Evolutionary conservation across 2,329 filamentous ascomycete genomes (phyloP), one percentile per base, ranked within the genome.

Genomic region (Xylariaceae sp.): DNA sequence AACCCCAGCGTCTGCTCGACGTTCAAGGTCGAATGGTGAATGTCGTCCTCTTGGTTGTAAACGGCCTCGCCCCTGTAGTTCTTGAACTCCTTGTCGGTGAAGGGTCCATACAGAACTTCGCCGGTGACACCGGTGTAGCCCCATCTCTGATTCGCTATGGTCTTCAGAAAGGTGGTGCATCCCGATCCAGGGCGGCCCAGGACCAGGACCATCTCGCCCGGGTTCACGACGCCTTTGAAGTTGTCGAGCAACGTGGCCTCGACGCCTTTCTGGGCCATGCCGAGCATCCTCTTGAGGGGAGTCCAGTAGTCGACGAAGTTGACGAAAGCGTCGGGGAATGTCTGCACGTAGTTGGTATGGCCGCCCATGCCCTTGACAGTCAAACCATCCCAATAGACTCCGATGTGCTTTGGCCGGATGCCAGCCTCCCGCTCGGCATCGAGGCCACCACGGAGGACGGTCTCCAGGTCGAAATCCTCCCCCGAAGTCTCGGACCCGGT

Each of bases 141-240:
- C 43, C 65, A 65, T 4, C 74, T 71, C 56, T 84, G 79, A 55
- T 85, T 85, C 12, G 79, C 71, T 41, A 85, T 81, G 1, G 75
- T 69, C 60, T 81, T 83, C 38, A 85, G 69, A 49, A 85, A 83
- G 0, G 81, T 82, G 1, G 80, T 82, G 56, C 81, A 85, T 17
- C 81, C 81, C 1, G 76, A 81, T 0, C 86, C 86, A 0, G 87
- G 87, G 46, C 81, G 76, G 15, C 87, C 87, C 5, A 94, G 69
- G 0, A 94, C 87, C 2, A 94, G 69, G 0, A 90, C 75, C 88
- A 95, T 94, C 68, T 95, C 88, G 1, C 88, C 89, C 0, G 87
- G 85, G 47, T 82, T 80, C 40, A 79, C 77, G 1, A 85, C 71
- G 21, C 83, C 84, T 36, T 70, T 71, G 65, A 89, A 92, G 48